Base-by-base conservation (phyloP, 441 rosid species). In the Codiaeum variegatum region DNA sequence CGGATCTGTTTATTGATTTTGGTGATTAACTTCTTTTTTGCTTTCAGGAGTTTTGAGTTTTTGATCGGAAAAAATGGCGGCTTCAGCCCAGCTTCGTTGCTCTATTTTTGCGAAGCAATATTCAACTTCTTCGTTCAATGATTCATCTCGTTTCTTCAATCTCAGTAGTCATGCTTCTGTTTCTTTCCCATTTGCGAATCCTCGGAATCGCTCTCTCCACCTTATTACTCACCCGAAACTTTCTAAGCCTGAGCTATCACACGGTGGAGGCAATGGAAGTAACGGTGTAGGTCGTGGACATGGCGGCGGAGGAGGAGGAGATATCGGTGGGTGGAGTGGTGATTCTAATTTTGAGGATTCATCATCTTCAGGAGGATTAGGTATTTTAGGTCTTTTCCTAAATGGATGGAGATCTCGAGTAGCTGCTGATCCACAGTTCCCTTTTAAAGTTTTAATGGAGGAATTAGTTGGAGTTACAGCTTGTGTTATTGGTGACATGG, bases 361-460 rank as follows among this genome's bases (percentile, higher is more conserved):
- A 55, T 78, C 86, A 59, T 73, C 83, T 0, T 70, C 81, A 1
- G 32, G 75, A 24, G 68, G 85, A 31, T 76, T 87, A 38, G 97
- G 97, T 67, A 65, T 87, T 73, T 63, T 82, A 8, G 88, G 87
- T 19, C 78, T 86, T 44, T 79, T 86, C 65, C 66, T 83, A 1
- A 80, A 73, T 36, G 99, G 99, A 32, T 93, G 99, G 99, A 82
- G 96, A 76, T 85, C 91, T 0, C 80, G 99, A 63, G 97, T 91
- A 5, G 88, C 94, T 11, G 99, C 99, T 1, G 99, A 95, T 82
- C 85, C 98, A 4, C 98, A 95, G 60, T 95, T 95, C 73, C 93
- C 97, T 13, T 95, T 93, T 78, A 95, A 95, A 82, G 98, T 93
- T 26, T 73, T 95, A 59, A 95, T 95, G 98, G 99, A 95, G 76